Percentiles rank a stretch among this genome's conserved stretches.
phyloP scores from a whole-genome alignment of 495 filamentous ascomycete genomes.

The Cryomyces minteri region DNA sequence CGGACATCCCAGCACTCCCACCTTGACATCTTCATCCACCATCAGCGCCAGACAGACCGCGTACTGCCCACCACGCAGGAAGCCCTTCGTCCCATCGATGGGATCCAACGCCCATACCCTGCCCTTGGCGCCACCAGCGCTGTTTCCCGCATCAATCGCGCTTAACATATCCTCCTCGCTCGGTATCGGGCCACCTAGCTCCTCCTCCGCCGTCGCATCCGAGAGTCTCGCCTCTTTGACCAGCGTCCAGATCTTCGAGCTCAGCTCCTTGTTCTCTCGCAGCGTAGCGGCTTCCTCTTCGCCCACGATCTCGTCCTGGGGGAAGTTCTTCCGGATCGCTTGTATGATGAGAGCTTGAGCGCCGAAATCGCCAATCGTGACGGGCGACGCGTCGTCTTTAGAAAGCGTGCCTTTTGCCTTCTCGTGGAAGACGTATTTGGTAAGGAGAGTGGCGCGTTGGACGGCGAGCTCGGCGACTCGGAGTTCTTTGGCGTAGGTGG shows the following conservation, averaged over 20 bases:
- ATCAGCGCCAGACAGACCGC: slow-evolving; percentile 86
- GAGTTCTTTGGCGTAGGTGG: slow-evolving; percentile 58
- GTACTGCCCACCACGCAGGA: slow-evolving; percentile 93
- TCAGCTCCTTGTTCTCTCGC: slow-evolving; percentile 43
- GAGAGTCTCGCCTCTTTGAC: slow-evolving; percentile 55
- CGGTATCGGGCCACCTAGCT: slow-evolving; percentile 55
- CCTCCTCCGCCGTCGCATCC: slow-evolving; percentile 41
- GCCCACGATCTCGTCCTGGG: slow-evolving; percentile 74
- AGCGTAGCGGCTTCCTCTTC: slow-evolving; percentile 81
- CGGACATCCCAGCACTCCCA: slow-evolving; percentile 84
- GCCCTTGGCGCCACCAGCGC: slow-evolving; percentile 57
- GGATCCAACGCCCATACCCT: slow-evolving; percentile 95
- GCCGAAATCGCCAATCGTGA: slow-evolving; percentile 95
- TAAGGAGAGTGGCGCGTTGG: slow-evolving; percentile 72
- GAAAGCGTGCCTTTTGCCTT: slow-evolving; percentile 83
- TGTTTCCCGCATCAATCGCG: slow-evolving; percentile 69
- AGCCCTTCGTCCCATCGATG: slow-evolving; percentile 95
- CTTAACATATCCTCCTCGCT: slow-evolving; percentile 62
- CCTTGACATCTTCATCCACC: slow-evolving; percentile 85
- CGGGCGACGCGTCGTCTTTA: slow-evolving; percentile 89
- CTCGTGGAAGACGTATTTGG: slow-evolving; percentile 81
- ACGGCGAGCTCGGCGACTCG: slow-evolving; percentile 79
- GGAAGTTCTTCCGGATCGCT: slow-evolving; percentile 77
- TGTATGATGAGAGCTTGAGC: slow-evolving; percentile 91
- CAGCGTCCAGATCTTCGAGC: slow-evolving; percentile 63